Conservation (phyloP, 2,329 filamentous ascomycete species). For the Thielaviopsis euricoi region DNA sequence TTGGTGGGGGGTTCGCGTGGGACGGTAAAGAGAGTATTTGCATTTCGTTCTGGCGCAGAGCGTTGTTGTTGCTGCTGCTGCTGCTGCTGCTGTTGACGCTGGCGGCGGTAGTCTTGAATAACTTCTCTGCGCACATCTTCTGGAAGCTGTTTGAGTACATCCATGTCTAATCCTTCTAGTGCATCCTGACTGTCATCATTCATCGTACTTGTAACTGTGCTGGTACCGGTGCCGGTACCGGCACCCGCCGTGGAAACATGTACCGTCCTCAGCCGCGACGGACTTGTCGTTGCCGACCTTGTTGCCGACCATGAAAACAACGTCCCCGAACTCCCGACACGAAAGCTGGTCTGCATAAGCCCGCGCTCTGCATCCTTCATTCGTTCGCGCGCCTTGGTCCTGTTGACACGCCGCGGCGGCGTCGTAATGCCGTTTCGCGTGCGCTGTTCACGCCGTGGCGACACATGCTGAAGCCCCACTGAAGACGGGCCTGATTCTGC, state of each 20-base stretch:
- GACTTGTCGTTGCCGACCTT: conserved; percentile 2
- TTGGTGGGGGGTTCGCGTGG: background rate
- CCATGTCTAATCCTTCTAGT: conserved; percentile 37
- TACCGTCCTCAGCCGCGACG: background rate
- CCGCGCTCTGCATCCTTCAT: conserved; percentile 38
- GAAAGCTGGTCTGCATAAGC: conserved; percentile 58
- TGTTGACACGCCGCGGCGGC: conserved; percentile 19
- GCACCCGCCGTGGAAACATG: background rate
- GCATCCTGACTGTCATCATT: no score
- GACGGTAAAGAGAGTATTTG: background rate
- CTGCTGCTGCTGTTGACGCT: conserved; percentile 27
- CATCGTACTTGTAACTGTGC: conserved; percentile 11
- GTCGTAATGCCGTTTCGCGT: background rate
- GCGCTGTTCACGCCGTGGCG: background rate
- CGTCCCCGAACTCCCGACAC: background rate
- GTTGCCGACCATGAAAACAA: background rate
- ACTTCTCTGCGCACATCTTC: conserved; percentile 66
- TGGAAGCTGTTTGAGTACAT: conserved; percentile 68
- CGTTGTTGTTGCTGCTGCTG: background rate
- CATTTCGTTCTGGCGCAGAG: background rate
- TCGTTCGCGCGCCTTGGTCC: conserved; percentile 30
- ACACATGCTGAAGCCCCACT: background rate
- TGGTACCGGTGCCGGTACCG: conserved; percentile 21
- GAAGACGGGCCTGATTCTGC: background rate
- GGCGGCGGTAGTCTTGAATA: conserved; percentile 42